Evolutionary conservation across 164 flowering plant species (phyloP), one percentile per base, ranked within the genome.

Genomic region (Magnolia sinica): DNA sequence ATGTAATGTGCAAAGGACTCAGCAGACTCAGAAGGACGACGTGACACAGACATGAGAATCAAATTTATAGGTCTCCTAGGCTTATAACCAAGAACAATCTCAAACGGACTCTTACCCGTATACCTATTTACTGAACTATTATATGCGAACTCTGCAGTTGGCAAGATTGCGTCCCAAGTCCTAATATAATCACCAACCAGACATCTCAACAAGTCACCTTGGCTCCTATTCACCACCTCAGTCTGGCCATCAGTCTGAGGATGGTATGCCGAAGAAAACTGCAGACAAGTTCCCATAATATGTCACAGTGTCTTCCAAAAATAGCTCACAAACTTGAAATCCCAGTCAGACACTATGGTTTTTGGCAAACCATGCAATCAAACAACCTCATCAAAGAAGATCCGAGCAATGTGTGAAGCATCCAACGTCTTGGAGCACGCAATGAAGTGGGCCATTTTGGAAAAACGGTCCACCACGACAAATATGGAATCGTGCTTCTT

Each of bases 381-480:
- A 31, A 72, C 74, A 19, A 50, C 45, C 23, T 72, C 74, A 19
- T 20, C 19, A 23, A 72, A 22, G 51, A 29, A 72, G 11, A 72
- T 50, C 14, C 23, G 11, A n/a, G 31, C 74, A 10, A 50, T 7
- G 7, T 24, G 9, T 9, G 49, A 31, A 0, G 23, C 37, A 2
- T 31, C 8, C 18, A 8, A 52, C 7, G 74, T 18, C 7, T 22
- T 72, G 19, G 8, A 7, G 16, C 49, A 11, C 0, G 19, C 24
- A 22, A 72, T 2, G 31, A 72, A 72, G 31, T 72, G 74, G 9
- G 74, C 64, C 13, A 19, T 29, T 27, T 72, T 55, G 3, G 74
- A 29, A 16, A 50, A 20, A 18, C 65, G 31, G 29, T 72, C 74
- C 31, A 50, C 74, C 5, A 72, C 7, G n/a, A 72, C 64, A 31